These are phyloP conservation scores for Monilinia vaccinii-corymbosi DNA, from an alignment of 2,329 filamentous ascomycete species.

Conservation along the genomic window DNA sequence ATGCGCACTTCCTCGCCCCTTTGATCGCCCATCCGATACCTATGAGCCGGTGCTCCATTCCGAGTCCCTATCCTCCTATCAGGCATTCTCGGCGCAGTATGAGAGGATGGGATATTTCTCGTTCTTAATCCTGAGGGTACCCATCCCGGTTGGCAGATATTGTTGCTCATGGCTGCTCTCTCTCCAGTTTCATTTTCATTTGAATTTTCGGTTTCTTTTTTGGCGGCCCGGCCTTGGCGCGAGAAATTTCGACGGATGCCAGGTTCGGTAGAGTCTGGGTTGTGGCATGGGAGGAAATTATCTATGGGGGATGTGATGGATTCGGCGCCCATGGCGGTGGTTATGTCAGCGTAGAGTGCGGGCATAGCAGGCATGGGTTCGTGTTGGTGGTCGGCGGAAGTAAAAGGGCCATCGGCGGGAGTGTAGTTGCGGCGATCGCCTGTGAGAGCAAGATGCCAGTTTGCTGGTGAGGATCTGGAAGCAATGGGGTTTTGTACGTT, in stretches of 20 bases:
- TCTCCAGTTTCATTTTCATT: not conserved
- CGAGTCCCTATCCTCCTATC: not conserved
- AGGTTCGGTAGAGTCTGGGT: not conserved
- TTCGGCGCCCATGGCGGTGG: not conserved
- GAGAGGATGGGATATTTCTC: not conserved
- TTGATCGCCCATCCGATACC: not conserved
- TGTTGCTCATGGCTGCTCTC: not conserved
- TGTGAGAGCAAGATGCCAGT: conserved; percentile 6
- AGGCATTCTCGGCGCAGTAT: not conserved
- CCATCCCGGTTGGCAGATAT: not conserved
- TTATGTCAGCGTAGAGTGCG: not conserved
- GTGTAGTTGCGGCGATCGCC: conserved; percentile 5
- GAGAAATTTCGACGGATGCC: conserved; percentile 1
- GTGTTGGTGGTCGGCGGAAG: not conserved
- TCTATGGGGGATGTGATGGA: not conserved
- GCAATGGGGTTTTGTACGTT: not conserved
- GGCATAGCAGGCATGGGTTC: conserved; percentile 5
- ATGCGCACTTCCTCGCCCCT: not conserved
- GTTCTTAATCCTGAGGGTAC: not conserved
- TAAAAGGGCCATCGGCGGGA: not conserved
- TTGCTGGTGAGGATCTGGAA: not conserved
- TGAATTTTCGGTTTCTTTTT: not conserved
- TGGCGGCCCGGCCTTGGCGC: not conserved
- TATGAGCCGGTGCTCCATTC: not conserved
- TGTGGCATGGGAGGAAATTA: not conserved